These are phyloP conservation scores for Falciphora oryzae DNA, from an alignment of 2,329 filamentous ascomycete genomes.

Conservation along the genomic window DNA sequence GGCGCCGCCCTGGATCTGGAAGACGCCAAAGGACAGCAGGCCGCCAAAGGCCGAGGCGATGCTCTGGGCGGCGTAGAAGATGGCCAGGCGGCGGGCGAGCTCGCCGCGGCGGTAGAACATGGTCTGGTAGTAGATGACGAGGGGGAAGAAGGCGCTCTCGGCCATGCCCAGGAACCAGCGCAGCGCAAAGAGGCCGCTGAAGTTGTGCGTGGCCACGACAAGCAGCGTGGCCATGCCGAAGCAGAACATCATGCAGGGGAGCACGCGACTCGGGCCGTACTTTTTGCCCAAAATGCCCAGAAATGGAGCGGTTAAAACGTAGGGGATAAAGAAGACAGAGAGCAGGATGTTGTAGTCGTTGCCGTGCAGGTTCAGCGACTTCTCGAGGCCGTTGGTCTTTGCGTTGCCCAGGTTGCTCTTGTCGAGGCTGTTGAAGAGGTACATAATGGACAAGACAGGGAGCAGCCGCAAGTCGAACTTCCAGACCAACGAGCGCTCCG, in stretches of 20 bases:
- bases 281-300: slow-evolving; percentile 61
- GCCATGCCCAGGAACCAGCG: slow-evolving; percentile 64
- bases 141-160: slow-evolving; percentile 18
- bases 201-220: slow-evolving; percentile 33
- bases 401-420: slow-evolving; percentile 22
- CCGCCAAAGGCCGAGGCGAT: slow-evolving; percentile 18
- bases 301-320: slow-evolving; percentile 61
- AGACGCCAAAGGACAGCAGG: slow-evolving; percentile 36
- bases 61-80: slow-evolving; percentile 42
- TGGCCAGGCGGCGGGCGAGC: slow-evolving; percentile 61
- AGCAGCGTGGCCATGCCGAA: slow-evolving; percentile 61
- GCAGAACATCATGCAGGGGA: slow-evolving; percentile 69
- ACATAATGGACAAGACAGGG: slow-evolving; percentile 51
- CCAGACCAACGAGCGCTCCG: slow-evolving; percentile 45
- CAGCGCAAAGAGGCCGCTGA: slow-evolving; percentile 31
- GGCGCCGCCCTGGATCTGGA: slow-evolving; percentile 35
- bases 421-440: slow-evolving; percentile 44
- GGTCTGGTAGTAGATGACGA: slow-evolving; percentile 43
- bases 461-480: slow-evolving; percentile 50
- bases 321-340: slow-evolving; percentile 70
- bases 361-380: slow-evolving; percentile 24
- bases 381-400: slow-evolving; percentile 10
- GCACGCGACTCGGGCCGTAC: slow-evolving; percentile 58
- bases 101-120: slow-evolving; percentile 68
- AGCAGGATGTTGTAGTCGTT: slow-evolving; percentile 67